Evolutionary conservation across 192 early-diverging fungal species (phyloP), one percentile per base, ranked within the genome.

Genomic region (Lobulomyces angularis): DNA sequence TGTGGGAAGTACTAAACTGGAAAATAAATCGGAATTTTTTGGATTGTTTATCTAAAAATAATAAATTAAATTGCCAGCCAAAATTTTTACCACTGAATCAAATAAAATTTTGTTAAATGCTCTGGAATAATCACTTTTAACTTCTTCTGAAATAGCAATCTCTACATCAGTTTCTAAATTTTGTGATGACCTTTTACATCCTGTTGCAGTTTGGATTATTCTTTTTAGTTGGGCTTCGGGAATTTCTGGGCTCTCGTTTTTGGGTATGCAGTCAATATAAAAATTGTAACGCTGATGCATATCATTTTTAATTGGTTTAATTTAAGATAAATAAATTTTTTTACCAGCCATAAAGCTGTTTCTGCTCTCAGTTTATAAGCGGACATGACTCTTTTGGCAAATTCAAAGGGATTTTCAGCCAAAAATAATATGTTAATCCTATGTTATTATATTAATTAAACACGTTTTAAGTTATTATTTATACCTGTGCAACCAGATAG

Each of bases 251-350:
- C 52, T 37, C 17, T 68, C 45, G 6, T 58, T 48, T 1, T 45
- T 56, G 8, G 71, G 71, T 67, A 74, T 74, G 49, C 63, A 61
- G 42, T 74, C 67, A 27, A 71, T 29, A 44, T 50, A 71, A 32
- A 74, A 64, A 24, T 50, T 44, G 43, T 65, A 62, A 49, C 45
- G 31, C 57, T 71, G 45, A 2, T 11, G 18, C 25, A 12, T 48
- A 8, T 3, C 9, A 43, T n/a, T 55, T 3, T 11, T 11, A 3
- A 45, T 26, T n/a, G 31, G 8, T 2, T 33, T 26, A 6, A n/a
- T 9, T 1, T 1, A 6, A 24, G 37, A 8, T 8, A n/a, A 0
- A 41, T 9, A 22, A n/a, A 26, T 24, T 8, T 27, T 34, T 62
- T 35, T 41, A 71, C 69, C 35, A 74, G 45, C 7, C 43, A 3